phyloP scores from a whole-genome alignment of 306 rosid genomes.

The Neltuma alba region DNA sequence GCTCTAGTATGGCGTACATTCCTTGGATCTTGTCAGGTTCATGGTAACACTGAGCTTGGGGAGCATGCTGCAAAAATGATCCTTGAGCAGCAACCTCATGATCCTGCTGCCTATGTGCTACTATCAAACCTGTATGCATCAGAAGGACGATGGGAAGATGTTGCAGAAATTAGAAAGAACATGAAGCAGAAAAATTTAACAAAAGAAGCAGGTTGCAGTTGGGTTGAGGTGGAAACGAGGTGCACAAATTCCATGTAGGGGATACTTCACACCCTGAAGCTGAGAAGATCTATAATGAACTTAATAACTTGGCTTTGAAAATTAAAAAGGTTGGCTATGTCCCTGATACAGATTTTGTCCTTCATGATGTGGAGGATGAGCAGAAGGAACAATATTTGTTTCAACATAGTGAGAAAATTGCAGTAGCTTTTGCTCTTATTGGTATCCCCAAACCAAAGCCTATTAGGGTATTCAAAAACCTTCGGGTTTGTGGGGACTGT shows the following conservation, averaged over 20 bases:
- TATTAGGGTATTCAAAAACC: constrained; percentile 63
- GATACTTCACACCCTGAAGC: constrained; percentile 70
- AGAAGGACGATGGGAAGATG: constrained; percentile 59
- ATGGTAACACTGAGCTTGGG: constrained; percentile 58
- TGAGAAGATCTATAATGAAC: constrained; percentile 56
- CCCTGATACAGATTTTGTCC: constrained; percentile 65
- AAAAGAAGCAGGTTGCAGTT: constrained; percentile 69
- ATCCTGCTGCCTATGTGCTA: constrained; percentile 61
- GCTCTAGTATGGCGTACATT: constrained; percentile 72
- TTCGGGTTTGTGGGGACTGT: constrained; percentile 68
- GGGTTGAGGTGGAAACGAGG: constrained; percentile 67
- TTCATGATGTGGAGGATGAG: constrained; percentile 73
- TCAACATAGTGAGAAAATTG: constrained; percentile 75
- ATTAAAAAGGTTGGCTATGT: constrained; percentile 61
- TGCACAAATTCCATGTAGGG: constrained; percentile 65
- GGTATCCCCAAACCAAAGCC: constrained; percentile 51
- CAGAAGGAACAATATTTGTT: constrained; percentile 63
- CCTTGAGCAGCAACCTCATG: constrained; percentile 56
- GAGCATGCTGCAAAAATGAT: constrained; percentile 66
- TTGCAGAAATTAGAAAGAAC: constrained; percentile 53
- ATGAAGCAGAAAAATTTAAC: constrained; percentile 55
- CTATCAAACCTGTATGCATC: constrained; percentile 68
- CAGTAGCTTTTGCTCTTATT: constrained; percentile 67
- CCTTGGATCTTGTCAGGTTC: constrained; percentile 68
- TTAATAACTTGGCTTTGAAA: constrained; percentile 44